Evolutionary conservation across 345 rosid species (phyloP).

Genomic region (Tarenaya hassleriana): DNA sequence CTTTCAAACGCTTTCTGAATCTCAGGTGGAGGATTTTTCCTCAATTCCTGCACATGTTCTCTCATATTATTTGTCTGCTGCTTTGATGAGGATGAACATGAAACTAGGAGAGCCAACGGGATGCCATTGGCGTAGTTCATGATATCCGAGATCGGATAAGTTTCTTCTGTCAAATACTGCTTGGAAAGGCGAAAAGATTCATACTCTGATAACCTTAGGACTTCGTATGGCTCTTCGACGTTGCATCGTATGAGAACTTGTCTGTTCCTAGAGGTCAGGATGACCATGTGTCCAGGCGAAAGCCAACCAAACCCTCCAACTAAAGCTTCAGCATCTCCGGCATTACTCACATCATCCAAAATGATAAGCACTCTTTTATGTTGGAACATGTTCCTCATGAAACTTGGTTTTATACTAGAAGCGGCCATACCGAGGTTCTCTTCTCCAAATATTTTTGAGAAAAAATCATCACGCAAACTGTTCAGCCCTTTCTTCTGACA

Average conservation of each 20-base stretch:
- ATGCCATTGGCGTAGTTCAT: constrained; percentile 17
- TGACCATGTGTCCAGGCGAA: constrained; percentile 23
- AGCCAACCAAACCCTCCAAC: constrained; percentile 30
- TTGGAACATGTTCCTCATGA: constrained; percentile 11
- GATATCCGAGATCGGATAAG: neutral
- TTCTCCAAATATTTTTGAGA: constrained; percentile 20
- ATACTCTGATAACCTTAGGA: neutral
- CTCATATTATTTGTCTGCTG: constrained; percentile 3
- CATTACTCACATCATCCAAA: constrained; percentile 22
- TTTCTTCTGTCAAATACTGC: neutral
- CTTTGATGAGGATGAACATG: constrained; percentile 3
- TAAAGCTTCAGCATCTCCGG: constrained; percentile 22
- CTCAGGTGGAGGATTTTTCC: constrained; percentile 14
- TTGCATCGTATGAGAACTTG: constrained; percentile 27
- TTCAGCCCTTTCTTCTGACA: constrained; percentile 11
- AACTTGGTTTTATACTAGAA: constrained; percentile 12
- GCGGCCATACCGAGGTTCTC: constrained; percentile 15
- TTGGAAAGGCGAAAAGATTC: constrained; percentile 21
- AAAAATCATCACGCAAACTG: constrained; percentile 20
- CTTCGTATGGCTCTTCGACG: constrained; percentile 8
- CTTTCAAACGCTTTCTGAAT: constrained; percentile 22
- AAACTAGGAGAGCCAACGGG: constrained; percentile 18
- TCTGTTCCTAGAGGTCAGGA: constrained; percentile 21
- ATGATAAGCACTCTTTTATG: constrained; percentile 10
- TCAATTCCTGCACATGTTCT: constrained; percentile 14